These are phyloP conservation scores for Postia placenta DNA, from an alignment of 768 basidiomycete genomes.

Conservation along the genomic window DNA sequence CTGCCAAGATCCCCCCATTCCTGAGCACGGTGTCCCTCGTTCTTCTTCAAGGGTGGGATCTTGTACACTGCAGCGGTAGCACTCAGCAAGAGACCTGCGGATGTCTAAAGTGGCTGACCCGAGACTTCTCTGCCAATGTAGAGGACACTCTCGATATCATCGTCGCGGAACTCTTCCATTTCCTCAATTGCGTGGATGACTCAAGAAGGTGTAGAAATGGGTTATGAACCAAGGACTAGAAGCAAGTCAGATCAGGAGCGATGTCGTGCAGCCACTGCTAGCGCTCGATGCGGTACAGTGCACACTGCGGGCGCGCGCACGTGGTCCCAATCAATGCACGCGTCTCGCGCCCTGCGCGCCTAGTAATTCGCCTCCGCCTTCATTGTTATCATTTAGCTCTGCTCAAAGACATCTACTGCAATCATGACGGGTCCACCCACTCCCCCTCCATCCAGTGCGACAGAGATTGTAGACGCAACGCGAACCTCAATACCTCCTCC, in stretches of 20 bases:
- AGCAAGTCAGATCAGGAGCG: too few species aligned
- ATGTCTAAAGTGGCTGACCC: constrained; percentile 42
- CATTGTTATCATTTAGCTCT: too few species aligned
- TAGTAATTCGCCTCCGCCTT: too few species aligned
- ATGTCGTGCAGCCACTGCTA: background rate
- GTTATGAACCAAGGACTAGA: too few species aligned
- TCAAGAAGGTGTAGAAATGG: too few species aligned
- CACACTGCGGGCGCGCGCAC: background rate
- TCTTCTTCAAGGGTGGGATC: constrained; percentile 80
- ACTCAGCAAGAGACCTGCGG: constrained; percentile 10
- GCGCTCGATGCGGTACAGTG: background rate
- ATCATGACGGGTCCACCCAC: constrained; percentile 60
- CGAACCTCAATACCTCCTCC: constrained; percentile 12
- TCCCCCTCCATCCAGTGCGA: constrained; percentile 52
- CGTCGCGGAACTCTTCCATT: constrained; percentile 51
- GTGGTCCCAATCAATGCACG: background rate
- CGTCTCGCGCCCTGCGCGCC: background rate
- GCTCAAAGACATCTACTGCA: too few species aligned
- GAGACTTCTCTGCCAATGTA: constrained; percentile 89
- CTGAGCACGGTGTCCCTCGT: constrained; percentile 87
- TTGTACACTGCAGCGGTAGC: constrained; percentile 62
- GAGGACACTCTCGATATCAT: constrained; percentile 85
- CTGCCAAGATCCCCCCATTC: constrained; percentile 86
- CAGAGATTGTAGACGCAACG: constrained; percentile 50
- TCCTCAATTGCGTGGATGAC: too few species aligned